Percentiles rank a stretch among this genome's conserved stretches.
Evolutionary conservation across 805 yeast genomes (phyloP).

Genomic region (Geotrichum ghanense): DNA sequence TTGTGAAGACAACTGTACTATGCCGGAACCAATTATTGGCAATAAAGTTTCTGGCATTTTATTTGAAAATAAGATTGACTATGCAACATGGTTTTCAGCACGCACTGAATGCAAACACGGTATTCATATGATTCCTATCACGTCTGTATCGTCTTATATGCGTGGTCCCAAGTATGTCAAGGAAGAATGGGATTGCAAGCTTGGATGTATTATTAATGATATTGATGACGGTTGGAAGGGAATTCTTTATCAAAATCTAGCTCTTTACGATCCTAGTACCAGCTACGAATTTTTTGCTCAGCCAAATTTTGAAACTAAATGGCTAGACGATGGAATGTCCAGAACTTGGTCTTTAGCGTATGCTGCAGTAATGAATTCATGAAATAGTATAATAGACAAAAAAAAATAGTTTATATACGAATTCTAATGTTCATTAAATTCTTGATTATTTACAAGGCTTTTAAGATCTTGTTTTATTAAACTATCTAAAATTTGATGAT

Average conservation of each 20-base stretch:
- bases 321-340: slow-evolving; percentile 72
- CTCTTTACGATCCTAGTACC: slow-evolving; percentile 51
- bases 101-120: slow-evolving; percentile 59
- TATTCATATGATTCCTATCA: slow-evolving; percentile 66
- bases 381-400: no score
- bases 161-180: slow-evolving; percentile 39
- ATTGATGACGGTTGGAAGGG: slow-evolving; percentile 58
- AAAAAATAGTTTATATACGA: no score
- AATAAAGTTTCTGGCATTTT: slow-evolving; percentile 61
- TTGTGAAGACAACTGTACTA: slow-evolving; percentile 34
- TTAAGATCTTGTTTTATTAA: no score
- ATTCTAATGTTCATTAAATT: no score
- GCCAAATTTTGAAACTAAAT: slow-evolving; percentile 35
- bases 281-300: slow-evolving; percentile 50
- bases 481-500: no score
- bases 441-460: no score
- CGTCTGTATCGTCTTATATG: slow-evolving; percentile 48
- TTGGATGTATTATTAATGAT: slow-evolving; percentile 30
- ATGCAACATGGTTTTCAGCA: slow-evolving; percentile 61
- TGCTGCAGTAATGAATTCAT: slow-evolving; percentile 22
- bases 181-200: slow-evolving; percentile 47
- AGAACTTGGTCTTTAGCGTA: slow-evolving; percentile 74
- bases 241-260: slow-evolving; percentile 53
- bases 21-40: slow-evolving; percentile 39
- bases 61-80: slow-evolving; percentile 62